These are phyloP conservation scores for Oryza meyeriana DNA, from an alignment of 176 grass and related monocot species.

Conservation along the genomic window DNA sequence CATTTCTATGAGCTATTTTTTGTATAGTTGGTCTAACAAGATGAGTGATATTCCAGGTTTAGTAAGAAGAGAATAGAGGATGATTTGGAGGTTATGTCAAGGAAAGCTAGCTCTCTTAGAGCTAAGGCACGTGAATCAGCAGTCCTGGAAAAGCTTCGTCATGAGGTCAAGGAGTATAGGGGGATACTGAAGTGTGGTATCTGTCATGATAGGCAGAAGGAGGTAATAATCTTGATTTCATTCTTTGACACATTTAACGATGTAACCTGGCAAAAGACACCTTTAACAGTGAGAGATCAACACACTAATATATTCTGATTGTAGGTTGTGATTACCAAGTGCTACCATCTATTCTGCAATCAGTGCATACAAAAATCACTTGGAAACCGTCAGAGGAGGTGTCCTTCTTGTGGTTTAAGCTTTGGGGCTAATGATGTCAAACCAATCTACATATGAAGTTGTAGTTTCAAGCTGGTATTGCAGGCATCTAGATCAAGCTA, in stretches of 20 bases:
- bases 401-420: constrained; percentile 57
- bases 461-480: not conserved
- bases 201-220: constrained; percentile 72
- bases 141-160: constrained; percentile 63
- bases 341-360: constrained; percentile 87
- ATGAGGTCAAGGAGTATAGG: constrained; percentile 67
- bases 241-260: not conserved
- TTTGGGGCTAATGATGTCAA: constrained; percentile 78
- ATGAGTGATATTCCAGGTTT: constrained; percentile 43
- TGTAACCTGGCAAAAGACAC: not conserved
- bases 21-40: not conserved
- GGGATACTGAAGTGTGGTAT: constrained; percentile 76
- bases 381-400: constrained; percentile 61
- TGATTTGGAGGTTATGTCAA: constrained; percentile 60
- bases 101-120: constrained; percentile 59
- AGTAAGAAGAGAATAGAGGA: constrained; percentile 76
- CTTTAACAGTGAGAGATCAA: not conserved
- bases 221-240: constrained; percentile 38
- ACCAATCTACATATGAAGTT: constrained; percentile 74
- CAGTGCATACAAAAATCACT: constrained; percentile 62
- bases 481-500: not conserved
- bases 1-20: not conserved
- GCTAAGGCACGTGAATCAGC: constrained; percentile 47
- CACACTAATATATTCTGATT: not conserved
- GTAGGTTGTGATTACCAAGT: constrained; percentile 87